These are phyloP conservation scores for Closterium sp. DNA, from an alignment of 139 green algal genomes.

Conservation along the genomic window DNA sequence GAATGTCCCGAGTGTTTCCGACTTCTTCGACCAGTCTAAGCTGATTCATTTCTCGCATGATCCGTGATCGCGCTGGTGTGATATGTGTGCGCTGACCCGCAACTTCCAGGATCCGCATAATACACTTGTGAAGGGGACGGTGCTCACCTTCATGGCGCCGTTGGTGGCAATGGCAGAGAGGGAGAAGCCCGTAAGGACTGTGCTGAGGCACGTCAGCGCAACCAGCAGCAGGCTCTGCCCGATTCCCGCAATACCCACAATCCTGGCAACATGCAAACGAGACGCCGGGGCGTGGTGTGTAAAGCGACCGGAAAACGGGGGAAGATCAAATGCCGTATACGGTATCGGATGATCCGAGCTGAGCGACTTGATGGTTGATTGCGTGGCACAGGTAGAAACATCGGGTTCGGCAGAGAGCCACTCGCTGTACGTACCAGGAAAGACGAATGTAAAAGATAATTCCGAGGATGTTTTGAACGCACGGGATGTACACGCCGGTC, in stretches of 20 bases:
- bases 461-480: conserved; percentile 57
- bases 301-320: not conserved
- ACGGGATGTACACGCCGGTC: conserved; percentile 55
- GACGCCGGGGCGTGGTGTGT: not conserved
- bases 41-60: not conserved
- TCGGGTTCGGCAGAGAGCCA: not conserved
- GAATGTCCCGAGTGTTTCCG: not conserved
- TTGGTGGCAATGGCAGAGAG: conserved; percentile 58
- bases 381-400: not conserved
- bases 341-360: not conserved
- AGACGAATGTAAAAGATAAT: conserved; percentile 57
- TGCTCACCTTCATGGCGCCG: conserved; percentile 51
- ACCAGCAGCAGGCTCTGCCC: conserved; percentile 34
- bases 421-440: conserved; percentile 35
- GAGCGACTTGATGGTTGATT: not conserved
- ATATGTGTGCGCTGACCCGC: too few species aligned
- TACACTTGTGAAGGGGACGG: too few species aligned
- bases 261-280: conserved; percentile 13
- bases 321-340: not conserved
- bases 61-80: not conserved
- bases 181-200: conserved; percentile 51
- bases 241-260: conserved; percentile 56
- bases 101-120: not conserved
- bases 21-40: not conserved
- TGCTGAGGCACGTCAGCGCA: conserved; percentile 51